Base-by-base conservation (phyloP, 306 rosid genomes). In the Lathyrus oleraceus region DNA sequence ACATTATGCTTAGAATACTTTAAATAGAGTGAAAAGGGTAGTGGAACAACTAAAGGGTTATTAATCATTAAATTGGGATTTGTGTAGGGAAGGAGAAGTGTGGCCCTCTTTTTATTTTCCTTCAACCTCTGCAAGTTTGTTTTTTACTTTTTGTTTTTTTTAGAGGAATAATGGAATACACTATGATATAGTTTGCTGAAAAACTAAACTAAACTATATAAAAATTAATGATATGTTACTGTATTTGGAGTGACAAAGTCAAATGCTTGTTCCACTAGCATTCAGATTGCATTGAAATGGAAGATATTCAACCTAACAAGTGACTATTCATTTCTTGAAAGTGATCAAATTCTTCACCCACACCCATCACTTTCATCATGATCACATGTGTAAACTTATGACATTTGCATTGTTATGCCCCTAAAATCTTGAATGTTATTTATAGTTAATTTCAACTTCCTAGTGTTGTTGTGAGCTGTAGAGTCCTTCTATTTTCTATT, bases 181-280 rank as follows among this genome's bases (percentile, higher is more conserved):
- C 1, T 32, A 32, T 44, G 49, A 57, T 6, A 28, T 59, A 42
- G 43, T 6, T 11, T 38, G 42, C 4, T 3, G 56, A 47, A 44
- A 45, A 47, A n/a, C 20, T 6, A 47, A 47, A 16, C 20, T 47
- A 8, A 47, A 47, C 15, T 45, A 14, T 45, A 5, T 45, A 45
- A 65, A 52, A 81, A 25, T 16, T 25, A 35, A 84, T 30, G 3
- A 76, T 21, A 10, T 40, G 47, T 40, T 79, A 51, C 86, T 73
- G 82, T 77, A 79, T 87, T 78, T 85, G 87, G 86, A 68, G 54
- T 85, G 84, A 87, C 96, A 87, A 23, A 8, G 60, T 56, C 36
- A 79, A 82, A 83, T 87, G 94, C 80, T 66, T 65, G 64, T 67
- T 84, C 87, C 86, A 87, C 85, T 76, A 36, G 67, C 81, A 74